Conservation (phyloP, 1,284 basidiomycete species). For the Puccinia sorghi region DNA sequence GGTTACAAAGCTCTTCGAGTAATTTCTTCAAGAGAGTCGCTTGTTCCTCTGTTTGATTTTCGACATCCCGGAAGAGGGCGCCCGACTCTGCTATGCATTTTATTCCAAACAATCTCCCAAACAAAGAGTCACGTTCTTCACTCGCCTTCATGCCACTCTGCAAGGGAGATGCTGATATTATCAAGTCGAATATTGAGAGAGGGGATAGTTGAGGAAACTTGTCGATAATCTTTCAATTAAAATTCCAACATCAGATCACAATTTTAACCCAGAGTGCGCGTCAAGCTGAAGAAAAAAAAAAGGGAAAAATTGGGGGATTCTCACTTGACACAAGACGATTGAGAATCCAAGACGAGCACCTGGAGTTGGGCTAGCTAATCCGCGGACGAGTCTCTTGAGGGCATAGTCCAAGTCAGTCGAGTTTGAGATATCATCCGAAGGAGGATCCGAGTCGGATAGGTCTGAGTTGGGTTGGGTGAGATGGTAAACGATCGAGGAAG, state of each 20-base stretch:
- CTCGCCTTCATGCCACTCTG: slow-evolving; percentile 54
- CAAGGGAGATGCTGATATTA: slow-evolving; percentile 53
- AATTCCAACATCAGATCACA: neutral
- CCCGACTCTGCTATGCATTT: slow-evolving; percentile 56
- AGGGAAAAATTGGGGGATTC: neutral
- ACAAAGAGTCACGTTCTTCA: slow-evolving; percentile 57
- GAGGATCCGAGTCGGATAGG: neutral
- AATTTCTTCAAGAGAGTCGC: slow-evolving; percentile 6
- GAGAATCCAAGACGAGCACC: slow-evolving; percentile 58
- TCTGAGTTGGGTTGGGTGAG: slow-evolving; percentile 11
- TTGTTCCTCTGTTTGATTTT: neutral
- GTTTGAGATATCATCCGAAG: neutral
- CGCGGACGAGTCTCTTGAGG: slow-evolving; percentile 57
- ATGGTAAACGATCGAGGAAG: slow-evolving; percentile 40
- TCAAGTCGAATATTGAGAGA: slow-evolving; percentile 53
- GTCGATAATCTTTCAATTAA: slow-evolving; percentile 51
- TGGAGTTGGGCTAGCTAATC: slow-evolving; percentile 58
- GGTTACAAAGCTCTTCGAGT: slow-evolving; percentile 9
- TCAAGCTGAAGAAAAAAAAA: neutral
- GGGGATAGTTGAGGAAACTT: slow-evolving; percentile 54
- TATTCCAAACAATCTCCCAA: slow-evolving; percentile 58
- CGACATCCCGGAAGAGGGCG: slow-evolving; percentile 51
- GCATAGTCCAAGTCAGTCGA: slow-evolving; percentile 56
- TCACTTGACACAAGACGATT: slow-evolving; percentile 56
- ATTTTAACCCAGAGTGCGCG: neutral